Base-by-base conservation (phyloP, 2,329 filamentous ascomycete genomes). In the Nakataea oryzae region DNA sequence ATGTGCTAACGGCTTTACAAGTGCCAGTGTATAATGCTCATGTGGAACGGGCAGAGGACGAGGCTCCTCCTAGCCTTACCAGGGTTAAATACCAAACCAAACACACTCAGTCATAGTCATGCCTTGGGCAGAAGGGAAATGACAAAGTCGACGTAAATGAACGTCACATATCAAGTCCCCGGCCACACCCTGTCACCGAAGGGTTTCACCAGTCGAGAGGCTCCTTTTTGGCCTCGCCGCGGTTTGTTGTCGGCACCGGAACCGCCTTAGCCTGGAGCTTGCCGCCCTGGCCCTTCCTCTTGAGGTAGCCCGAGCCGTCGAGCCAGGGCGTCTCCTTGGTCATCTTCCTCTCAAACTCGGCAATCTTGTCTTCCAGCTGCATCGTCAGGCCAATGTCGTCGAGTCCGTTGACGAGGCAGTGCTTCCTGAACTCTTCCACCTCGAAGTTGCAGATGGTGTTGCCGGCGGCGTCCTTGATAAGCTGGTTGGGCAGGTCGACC, bases 321-420 rank as follows among this genome's bases (percentile, higher is more conserved):
- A 97, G 78, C 93, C 93, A 97, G 3, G 95, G 93, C 27, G 90
- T 96, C 65, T 91, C 84, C 61, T 81, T 75, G 12, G 88, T 88
- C 72, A 92, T 85, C 75, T 87, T 87, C 69, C 79, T 78, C 84
- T 97, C 93, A 70, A 95, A 96, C 64, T 82, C 82, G 63, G 83
- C 78, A 72, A 97, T 97, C 82, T 96, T 92, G 65, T 92, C 88
- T 66, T 95, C 92, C 77, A 90, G 84, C 77, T 96, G 90, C 82
- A 97, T 91, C 7, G 93, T 97, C 66, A 97, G 78, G 47, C 93
- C 93, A 70, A 97, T 97, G 69, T 97, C 95, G 72, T 97, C 93
- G 12, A 97, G 85, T 0, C 93, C 93, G 72, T 97, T 96, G 70
- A 96, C 75, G 60, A 97, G 78, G 75, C 93, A 97, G 78, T 97